Base-by-base conservation (phyloP, 1,139 yeast species). In the Geotrichum phurueaensis region DNA sequence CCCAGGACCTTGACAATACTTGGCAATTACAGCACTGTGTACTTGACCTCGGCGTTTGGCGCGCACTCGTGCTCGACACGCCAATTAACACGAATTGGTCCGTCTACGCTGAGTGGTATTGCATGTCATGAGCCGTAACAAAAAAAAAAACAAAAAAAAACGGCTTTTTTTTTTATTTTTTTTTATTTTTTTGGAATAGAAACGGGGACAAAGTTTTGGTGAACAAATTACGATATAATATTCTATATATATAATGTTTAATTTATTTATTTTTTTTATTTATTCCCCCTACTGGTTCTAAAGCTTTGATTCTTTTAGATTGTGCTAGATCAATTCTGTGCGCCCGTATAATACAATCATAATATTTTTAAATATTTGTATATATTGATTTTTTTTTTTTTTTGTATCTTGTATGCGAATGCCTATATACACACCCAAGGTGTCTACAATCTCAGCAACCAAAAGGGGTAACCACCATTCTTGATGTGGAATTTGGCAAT, bases 31-130 rank as follows among this genome's bases (percentile, higher is more conserved):
- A 39, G 22, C 47, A 39, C 20, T 39, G 47, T 5, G 47, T 39
- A 22, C 47, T 39, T n/a, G 47, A 39, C 9, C 4, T 39, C 18
- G 99, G 99, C 1, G 73, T 80, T 36, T 94, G 96, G 87, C 81
- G 92, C 59, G 95, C 92, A 1, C 80, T 91, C 58, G 89, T 89
- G 0, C 82, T 88, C 56, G 86, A 91, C 10, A 95, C 89, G 67
- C 81, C 86, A 56, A 90, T 90, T 3, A 81, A 82, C 64, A 86
- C 94, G 60, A 48, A 48, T 61, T 89, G 96, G 92, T 87, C 91
- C 68, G 91, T 89, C 7, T 90, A 89, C 74, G 92, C 96, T 12
- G 96, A 90, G 73, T 94, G 99, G 99, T 80, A 80, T 54, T 87
- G 95, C 71, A 67, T 70, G 47, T 76, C 69, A 53, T 53, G 36